Conservation (phyloP, 2,329 filamentous ascomycete species). For the Trichoderma sp. region DNA sequence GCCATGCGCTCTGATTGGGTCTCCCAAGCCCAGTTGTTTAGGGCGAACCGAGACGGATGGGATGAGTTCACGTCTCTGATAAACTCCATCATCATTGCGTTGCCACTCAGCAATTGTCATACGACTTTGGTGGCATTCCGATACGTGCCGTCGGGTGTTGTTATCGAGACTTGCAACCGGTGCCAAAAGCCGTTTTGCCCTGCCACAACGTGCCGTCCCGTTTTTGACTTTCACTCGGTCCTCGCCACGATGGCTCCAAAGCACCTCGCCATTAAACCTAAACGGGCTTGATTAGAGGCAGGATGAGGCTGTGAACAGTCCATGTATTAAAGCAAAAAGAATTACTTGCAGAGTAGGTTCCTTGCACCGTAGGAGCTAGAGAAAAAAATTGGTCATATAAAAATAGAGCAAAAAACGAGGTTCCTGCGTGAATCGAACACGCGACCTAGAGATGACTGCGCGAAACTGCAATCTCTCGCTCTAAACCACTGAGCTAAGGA, state of each 20-base stretch:
- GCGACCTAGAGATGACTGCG: constrained; percentile 24
- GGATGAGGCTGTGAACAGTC: not conserved
- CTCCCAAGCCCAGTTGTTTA: not conserved
- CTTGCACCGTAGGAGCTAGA: not conserved
- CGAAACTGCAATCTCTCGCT: constrained; percentile 24
- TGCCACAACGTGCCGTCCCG: not conserved
- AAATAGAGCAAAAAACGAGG: constrained; percentile 9
- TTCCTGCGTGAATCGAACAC: constrained; percentile 24
- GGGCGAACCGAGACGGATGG: not conserved
- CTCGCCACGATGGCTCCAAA: not conserved
- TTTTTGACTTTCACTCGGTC: not conserved
- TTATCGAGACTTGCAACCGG: not conserved
- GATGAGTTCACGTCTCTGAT: not conserved
- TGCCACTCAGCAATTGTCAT: constrained; percentile 12
- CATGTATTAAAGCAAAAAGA: not conserved
- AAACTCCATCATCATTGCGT: not conserved
- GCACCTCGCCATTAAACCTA: not conserved
- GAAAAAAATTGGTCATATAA: not conserved
- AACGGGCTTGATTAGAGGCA: not conserved
- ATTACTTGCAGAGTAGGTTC: not conserved
- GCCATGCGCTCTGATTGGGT: not conserved
- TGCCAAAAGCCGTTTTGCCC: not conserved
- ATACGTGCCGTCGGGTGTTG: not conserved
- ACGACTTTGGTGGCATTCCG: not conserved
- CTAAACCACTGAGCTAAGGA: constrained; percentile 23